Evolutionary conservation across 345 rosid genomes (phyloP), one percentile per base, ranked within the genome.

Genomic region (Euphorbia tirucalli): DNA sequence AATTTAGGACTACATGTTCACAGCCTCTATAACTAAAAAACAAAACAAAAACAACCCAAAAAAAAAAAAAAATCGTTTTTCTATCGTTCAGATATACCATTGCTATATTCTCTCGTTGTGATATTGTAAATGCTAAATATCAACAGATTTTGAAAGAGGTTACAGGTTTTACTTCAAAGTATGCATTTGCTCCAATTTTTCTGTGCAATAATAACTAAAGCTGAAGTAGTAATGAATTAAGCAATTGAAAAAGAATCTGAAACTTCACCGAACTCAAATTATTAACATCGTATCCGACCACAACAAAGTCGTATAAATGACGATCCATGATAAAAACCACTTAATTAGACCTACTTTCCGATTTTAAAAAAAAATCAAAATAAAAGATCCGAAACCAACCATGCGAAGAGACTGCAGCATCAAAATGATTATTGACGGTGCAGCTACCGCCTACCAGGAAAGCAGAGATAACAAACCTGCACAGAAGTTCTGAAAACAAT

Each of bases 391-490:
- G 21, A 49, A 66, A 66, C 70, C 9, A 66, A 66, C 70, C 70
- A 37, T 66, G 37, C 57, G 39, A 14, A 65, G 54, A 43, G 21
- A 15, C 68, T 44, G 68, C 68, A 44, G 37, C 69, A 65, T 66
- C 70, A 37, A 49, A 39, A 5, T 21, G 22, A 18, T 63, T n/a
- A 11, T 63, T 41, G 31, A 46, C 18, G 50, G 44, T 4, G 22
- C 6, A 30, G 13, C n/a, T n/a, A n/a, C n/a, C n/a, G n/a, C 39
- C 65, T 31, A 61, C 11, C 35, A 28, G 37, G 14, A 25, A 3
- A 66, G 21, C 27, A 48, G 58, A 66, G 32, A 3, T 49, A 11
- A 30, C 18, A 48, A 30, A 49, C 41, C 43, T 30, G 58, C 0
- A 22, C 3, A 25, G 27, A 43, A 24, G 3, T 46, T 46, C 2